These are phyloP conservation scores for Colletotrichum australisinense DNA, from an alignment of 2,329 filamentous ascomycete species.

Conservation along the genomic window DNA sequence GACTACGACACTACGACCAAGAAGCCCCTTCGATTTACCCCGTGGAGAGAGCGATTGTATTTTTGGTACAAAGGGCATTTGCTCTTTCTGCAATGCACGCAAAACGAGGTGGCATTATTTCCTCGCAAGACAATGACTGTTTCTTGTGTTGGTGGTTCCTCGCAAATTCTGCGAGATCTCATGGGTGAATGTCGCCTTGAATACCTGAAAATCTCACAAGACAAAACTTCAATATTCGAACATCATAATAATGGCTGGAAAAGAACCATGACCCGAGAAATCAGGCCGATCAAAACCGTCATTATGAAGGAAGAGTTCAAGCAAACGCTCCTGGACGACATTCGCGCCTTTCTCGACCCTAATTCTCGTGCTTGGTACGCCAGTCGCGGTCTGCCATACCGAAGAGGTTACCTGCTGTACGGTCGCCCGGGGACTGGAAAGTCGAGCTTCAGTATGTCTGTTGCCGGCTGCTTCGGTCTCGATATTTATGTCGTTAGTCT, in stretches of 20 bases:
- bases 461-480: conserved; percentile 47
- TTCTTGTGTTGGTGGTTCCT: conserved; percentile 40
- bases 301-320: background rate
- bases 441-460: conserved; percentile 49
- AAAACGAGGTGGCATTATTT: background rate
- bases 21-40: background rate
- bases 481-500: conserved; percentile 52
- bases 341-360: conserved; percentile 46
- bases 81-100: background rate
- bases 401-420: conserved; percentile 51
- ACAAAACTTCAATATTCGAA: conserved; percentile 45
- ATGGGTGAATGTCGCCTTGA: conserved; percentile 42
- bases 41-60: background rate
- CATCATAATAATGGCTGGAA: conserved; percentile 37
- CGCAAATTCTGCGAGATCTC: conserved; percentile 41
- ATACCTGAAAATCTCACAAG: conserved; percentile 44
- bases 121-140: conserved; percentile 19
- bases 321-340: background rate
- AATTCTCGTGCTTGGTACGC: conserved; percentile 45
- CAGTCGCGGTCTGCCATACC: conserved; percentile 42
- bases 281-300: background rate
- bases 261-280: background rate
- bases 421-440: conserved; percentile 53
- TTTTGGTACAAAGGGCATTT: background rate
- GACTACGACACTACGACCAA: background rate